These are phyloP conservation scores for Hymenoscyphus linearis DNA, from an alignment of 2,329 filamentous ascomycete genomes.

Conservation along the genomic window DNA sequence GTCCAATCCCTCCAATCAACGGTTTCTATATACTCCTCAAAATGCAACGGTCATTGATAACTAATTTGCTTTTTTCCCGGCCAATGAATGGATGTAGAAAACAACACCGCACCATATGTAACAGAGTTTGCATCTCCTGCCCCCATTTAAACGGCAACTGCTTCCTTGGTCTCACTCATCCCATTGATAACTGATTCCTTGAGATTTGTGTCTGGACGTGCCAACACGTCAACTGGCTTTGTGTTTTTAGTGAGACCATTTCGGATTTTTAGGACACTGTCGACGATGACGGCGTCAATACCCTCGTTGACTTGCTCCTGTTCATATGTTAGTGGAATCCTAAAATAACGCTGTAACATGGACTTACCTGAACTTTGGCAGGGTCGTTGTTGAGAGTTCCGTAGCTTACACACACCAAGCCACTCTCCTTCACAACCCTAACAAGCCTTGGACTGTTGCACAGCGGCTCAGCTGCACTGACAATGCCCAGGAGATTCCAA, in stretches of 20 bases:
- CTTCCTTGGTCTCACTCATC: neutral
- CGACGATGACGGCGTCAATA: constrained; percentile 96
- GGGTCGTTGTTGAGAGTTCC: constrained; percentile 87
- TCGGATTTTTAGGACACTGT: constrained; percentile 86
- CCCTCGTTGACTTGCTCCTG: constrained; percentile 80
- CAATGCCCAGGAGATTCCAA: constrained; percentile 92
- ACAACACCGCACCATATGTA: neutral
- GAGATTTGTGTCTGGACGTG: neutral
- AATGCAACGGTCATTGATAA: neutral
- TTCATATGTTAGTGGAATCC: constrained; percentile 9
- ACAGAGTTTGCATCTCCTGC: neutral
- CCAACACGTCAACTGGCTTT: constrained; percentile 7
- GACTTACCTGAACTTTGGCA: constrained; percentile 72
- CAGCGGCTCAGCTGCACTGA: constrained; percentile 81
- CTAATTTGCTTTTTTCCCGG: neutral
- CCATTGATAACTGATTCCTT: neutral
- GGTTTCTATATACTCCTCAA: neutral
- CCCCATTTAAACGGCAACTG: neutral
- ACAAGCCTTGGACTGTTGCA: constrained; percentile 86
- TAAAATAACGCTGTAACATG: neutral
- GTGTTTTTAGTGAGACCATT: constrained; percentile 59
- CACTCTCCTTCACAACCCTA: constrained; percentile 87
- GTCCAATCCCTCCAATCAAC: neutral
- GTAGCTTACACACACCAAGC: constrained; percentile 91
- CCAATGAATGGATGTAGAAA: neutral